Percentiles rank a stretch among this genome's conserved stretches.
Conservation (phyloP, 2,329 filamentous ascomycete genomes). For the Cyphellophora attinorum region DNA sequence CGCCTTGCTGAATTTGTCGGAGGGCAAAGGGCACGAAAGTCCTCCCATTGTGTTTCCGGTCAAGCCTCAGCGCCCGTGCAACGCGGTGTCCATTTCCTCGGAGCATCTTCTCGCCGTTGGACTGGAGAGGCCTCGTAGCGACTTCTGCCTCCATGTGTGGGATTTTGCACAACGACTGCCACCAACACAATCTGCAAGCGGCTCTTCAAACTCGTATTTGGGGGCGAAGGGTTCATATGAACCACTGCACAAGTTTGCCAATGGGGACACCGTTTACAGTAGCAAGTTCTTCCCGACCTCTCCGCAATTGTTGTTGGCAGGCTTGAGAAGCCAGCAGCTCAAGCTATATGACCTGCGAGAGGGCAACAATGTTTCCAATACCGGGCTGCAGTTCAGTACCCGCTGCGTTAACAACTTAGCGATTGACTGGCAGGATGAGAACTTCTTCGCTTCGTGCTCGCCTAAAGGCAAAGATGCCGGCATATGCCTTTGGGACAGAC, state of each 20-base stretch:
- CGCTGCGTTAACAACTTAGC: conserved; percentile 55
- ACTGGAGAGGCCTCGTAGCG: conserved; percentile 53
- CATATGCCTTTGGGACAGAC: conserved; percentile 55
- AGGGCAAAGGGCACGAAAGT: conserved; percentile 28
- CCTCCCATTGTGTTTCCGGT: conserved; percentile 45
- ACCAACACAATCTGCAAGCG: conserved; percentile 21
- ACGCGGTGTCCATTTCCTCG: conserved; percentile 52
- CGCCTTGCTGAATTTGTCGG: conserved; percentile 46
- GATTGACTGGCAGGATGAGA: conserved; percentile 55
- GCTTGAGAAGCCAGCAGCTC: conserved; percentile 51
- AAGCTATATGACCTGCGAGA: conserved; percentile 54
- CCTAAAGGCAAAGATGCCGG: conserved; percentile 43
- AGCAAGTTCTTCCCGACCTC: conserved; percentile 54
- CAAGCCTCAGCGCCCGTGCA: conserved; percentile 54
- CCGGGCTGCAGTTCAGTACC: conserved; percentile 42
- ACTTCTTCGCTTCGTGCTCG: conserved; percentile 52
- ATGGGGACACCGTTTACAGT: conserved; percentile 53
- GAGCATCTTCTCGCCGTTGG: conserved; percentile 50
- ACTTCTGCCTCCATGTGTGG: conserved; percentile 57
- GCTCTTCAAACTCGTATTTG: conserved; percentile 1
- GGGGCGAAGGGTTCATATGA: conserved; percentile 22
- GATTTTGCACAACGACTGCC: conserved; percentile 44
- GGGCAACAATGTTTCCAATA: conserved; percentile 19
- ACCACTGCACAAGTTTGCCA: conserved; percentile 50
- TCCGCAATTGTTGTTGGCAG: conserved; percentile 51